Evolutionary conservation across 768 basidiomycete genomes (phyloP).

Genomic region (Mrakia blollopis): DNA sequence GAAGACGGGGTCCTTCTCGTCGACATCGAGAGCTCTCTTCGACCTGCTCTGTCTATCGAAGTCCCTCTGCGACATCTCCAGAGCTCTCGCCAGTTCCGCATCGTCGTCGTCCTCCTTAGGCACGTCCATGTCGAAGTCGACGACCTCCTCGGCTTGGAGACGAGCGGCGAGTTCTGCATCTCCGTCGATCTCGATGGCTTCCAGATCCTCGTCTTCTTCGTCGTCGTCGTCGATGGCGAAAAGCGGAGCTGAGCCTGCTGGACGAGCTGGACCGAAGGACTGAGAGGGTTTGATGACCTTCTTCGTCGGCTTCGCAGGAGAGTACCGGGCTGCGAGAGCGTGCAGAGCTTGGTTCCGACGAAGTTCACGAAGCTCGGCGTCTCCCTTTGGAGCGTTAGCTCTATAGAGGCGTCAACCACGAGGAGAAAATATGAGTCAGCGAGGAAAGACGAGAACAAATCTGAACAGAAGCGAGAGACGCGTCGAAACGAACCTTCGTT

Average conservation of each 20-base stretch:
- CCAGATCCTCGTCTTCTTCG: slow-evolving; percentile 48
- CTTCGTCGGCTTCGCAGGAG: slow-evolving; percentile 44
- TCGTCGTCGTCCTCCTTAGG: slow-evolving; percentile 11
- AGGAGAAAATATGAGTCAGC: neutral
- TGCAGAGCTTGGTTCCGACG: slow-evolving; percentile 59
- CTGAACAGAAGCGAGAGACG: neutral
- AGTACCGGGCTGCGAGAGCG: slow-evolving; percentile 54
- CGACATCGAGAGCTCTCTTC: neutral
- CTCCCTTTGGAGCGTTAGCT: slow-evolving; percentile 42
- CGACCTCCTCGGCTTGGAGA: neutral
- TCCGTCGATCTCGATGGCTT: neutral
- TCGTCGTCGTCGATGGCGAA: slow-evolving; percentile 54
- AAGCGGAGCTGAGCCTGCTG: slow-evolving; percentile 47
- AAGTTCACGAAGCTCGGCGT: slow-evolving; percentile 62
- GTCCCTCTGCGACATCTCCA: neutral
- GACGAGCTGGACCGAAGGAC: slow-evolving; percentile 42
- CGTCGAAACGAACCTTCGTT: neutral
- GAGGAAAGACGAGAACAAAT: neutral
- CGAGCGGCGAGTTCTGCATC: neutral
- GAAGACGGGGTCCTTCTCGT: slow-evolving; percentile 3
- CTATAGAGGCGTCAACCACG: slow-evolving; percentile 4
- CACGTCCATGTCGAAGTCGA: neutral
- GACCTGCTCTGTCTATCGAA: neutral
- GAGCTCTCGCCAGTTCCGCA: slow-evolving; percentile 16
- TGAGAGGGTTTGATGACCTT: slow-evolving; percentile 1